Percentiles rank a stretch among this genome's conserved stretches.
These are phyloP conservation scores for Mallotus repandus DNA, from an alignment of 441 rosid species.

Conservation along the genomic window DNA sequence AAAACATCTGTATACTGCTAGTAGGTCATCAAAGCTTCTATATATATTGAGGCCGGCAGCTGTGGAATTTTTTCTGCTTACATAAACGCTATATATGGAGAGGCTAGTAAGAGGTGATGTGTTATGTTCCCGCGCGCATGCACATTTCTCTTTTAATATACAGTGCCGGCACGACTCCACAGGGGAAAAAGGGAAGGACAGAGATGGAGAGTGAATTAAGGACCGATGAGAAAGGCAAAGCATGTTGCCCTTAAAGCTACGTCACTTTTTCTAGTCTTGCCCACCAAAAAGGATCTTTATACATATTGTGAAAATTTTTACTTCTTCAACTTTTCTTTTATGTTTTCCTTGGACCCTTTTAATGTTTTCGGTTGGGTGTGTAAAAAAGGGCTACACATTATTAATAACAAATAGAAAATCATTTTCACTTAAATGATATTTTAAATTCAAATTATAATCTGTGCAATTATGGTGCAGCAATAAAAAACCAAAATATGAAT, in stretches of 20 bases:
- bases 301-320: not conserved
- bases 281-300: conserved; percentile 6
- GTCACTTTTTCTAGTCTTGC: conserved; percentile 12
- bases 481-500: too few species aligned
- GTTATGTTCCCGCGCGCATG: conserved; percentile 45
- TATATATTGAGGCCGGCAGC: not conserved
- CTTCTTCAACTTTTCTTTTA: not conserved
- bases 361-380: not conserved
- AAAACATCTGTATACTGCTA: not conserved
- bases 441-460: too few species aligned
- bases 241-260: conserved; percentile 32
- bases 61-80: conserved; percentile 15
- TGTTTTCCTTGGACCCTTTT: not conserved
- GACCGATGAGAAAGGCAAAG: conserved; percentile 16
- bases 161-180: conserved; percentile 33
- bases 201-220: conserved; percentile 3
- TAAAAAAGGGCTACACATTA: too few species aligned
- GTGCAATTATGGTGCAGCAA: too few species aligned
- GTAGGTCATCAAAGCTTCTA: not conserved
- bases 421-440: too few species aligned
- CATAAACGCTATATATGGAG: not conserved
- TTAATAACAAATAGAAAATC: too few species aligned
- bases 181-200: conserved; percentile 16
- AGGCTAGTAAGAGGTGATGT: not conserved
- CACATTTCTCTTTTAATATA: conserved; percentile 19